Conservation (phyloP, 2,329 filamentous ascomycete species). For the Chaetomium olivaceum region DNA sequence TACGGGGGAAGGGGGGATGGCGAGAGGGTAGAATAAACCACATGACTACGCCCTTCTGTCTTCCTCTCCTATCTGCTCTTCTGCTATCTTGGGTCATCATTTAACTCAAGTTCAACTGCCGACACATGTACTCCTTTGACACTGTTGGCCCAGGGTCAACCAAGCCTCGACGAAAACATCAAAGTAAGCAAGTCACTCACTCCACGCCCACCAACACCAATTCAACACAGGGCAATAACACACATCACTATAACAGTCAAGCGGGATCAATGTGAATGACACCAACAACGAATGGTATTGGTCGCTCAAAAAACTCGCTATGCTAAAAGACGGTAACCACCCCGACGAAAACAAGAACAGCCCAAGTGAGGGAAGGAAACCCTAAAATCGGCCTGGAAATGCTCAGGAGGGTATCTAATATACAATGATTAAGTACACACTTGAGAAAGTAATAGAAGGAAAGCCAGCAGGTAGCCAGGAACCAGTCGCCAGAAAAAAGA, state of each 20-base stretch:
- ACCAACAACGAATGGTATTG: background rate
- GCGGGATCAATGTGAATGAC: background rate
- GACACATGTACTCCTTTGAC: too few species aligned
- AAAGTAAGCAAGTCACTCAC: too few species aligned
- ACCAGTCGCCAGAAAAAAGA: background rate
- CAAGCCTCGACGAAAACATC: too few species aligned
- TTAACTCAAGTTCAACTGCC: background rate
- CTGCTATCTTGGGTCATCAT: background rate
- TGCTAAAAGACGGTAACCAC: background rate
- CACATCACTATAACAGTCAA: background rate
- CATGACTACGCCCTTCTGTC: background rate
- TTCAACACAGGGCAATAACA: background rate
- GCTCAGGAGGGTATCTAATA: constrained; percentile 17
- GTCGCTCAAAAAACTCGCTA: background rate
- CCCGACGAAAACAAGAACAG: background rate
- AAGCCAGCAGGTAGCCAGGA: too few species aligned
- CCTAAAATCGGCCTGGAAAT: constrained; percentile 8
- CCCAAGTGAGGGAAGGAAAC: background rate
- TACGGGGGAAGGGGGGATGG: too few species aligned
- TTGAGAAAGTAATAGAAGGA: background rate
- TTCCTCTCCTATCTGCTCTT: background rate
- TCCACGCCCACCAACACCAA: too few species aligned
- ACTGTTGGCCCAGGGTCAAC: too few species aligned
- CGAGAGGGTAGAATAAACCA: background rate
- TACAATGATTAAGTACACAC: constrained; percentile 14